phyloP scores from a whole-genome alignment of 1,284 basidiomycete species.

The Melampsora abietis-canadensis region DNA sequence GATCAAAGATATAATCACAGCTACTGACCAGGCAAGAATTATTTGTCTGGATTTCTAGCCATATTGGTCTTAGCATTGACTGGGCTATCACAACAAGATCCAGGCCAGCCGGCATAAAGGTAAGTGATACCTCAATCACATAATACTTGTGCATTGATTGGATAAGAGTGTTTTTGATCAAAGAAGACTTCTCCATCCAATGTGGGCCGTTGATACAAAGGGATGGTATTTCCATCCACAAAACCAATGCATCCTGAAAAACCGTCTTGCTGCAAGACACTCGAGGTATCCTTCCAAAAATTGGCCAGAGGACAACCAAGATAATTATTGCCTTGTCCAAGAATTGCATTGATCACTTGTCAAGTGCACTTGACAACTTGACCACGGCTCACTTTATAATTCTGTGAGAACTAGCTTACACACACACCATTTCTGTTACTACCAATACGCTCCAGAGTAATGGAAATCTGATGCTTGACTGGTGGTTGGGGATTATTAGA shows the following conservation, averaged over 20 bases:
- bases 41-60: neutral
- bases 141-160: conserved; percentile 17
- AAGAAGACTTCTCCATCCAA: conserved; percentile 22
- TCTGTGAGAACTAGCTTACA: conserved; percentile 6
- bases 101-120: conserved; percentile 22
- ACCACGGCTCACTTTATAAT: neutral
- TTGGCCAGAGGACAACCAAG: neutral
- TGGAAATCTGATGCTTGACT: neutral
- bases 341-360: neutral
- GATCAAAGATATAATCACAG: neutral
- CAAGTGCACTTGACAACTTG: conserved; percentile 1
- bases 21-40: neutral
- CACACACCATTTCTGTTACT: conserved; percentile 19
- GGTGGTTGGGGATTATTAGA: neutral
- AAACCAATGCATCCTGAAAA: conserved; percentile 13
- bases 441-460: conserved; percentile 18
- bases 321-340: neutral
- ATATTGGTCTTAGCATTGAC: conserved; percentile 6
- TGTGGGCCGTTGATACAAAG: conserved; percentile 7
- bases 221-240: neutral
- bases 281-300: neutral
- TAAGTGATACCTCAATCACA: conserved; percentile 21
- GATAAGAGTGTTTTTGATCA: conserved; percentile 13
- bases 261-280: conserved; percentile 7
- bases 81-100: conserved; percentile 4